These are phyloP conservation scores for Salisapilia sapeloensis DNA, from an alignment of 352 stramenopile genomes.

Conservation along the genomic window DNA sequence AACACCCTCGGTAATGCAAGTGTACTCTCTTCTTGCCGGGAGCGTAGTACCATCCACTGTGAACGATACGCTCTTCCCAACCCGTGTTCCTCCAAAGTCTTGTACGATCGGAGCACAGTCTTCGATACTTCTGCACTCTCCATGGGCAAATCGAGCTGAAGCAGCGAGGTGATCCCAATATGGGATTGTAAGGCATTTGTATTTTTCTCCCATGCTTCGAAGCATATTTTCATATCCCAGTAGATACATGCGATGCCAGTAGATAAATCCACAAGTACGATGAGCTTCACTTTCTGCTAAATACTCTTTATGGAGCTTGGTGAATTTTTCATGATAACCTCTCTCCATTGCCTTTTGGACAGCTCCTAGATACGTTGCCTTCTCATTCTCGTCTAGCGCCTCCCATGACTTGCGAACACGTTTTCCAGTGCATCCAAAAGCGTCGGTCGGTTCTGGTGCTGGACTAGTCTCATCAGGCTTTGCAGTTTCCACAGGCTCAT, in stretches of 20 bases:
- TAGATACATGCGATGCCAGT: slow-evolving; percentile 50
- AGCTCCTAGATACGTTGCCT: slow-evolving; percentile 21
- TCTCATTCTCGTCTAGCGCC: slow-evolving; percentile 12
- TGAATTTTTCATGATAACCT: slow-evolving; percentile 29
- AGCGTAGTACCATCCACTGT: background rate
- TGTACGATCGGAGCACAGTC: slow-evolving; percentile 14
- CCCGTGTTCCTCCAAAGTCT: slow-evolving; percentile 18
- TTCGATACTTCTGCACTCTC: slow-evolving; percentile 12
- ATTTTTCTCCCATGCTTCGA: slow-evolving; percentile 15
- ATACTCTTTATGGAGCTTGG: slow-evolving; percentile 34
- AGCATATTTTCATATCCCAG: slow-evolving; percentile 66
- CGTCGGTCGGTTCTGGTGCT: slow-evolving; percentile 4
- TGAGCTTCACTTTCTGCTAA: slow-evolving; percentile 28
- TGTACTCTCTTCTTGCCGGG: slow-evolving; percentile 1
- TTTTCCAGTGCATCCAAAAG: slow-evolving; percentile 6
- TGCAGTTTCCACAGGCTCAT: too few relatives aligned
- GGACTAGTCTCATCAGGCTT: too few relatives aligned
- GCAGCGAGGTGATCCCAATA: slow-evolving; percentile 34
- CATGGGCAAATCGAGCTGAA: slow-evolving; percentile 5
- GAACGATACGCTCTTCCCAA: background rate
- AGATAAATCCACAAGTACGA: slow-evolving; percentile 43
- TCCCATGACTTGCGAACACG: slow-evolving; percentile 35
- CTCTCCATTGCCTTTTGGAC: slow-evolving; percentile 29
- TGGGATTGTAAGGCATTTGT: slow-evolving; percentile 36
- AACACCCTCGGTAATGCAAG: slow-evolving; percentile 6